These are phyloP conservation scores for Wallacemonas rigidus DNA, from an alignment of 208 protist genomes.

Conservation along the genomic window DNA sequence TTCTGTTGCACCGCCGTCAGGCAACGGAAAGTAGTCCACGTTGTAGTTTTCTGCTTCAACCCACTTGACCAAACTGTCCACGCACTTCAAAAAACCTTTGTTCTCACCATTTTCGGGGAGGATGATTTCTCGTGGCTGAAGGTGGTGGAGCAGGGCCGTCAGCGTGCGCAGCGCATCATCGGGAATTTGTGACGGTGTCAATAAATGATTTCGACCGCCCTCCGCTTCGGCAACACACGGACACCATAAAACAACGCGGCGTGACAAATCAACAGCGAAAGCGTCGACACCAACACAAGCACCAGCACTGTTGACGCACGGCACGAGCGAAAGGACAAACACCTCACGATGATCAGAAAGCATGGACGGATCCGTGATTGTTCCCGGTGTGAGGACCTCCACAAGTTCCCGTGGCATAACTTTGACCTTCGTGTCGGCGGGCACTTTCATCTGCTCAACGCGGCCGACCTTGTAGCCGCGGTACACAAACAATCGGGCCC, in stretches of 20 bases:
- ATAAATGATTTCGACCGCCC: background rate
- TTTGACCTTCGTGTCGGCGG: constrained; percentile 48
- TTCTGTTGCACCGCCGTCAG: background rate
- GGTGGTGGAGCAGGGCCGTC: constrained; percentile 69
- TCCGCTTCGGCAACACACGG: constrained; percentile 29
- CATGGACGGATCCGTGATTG: constrained; percentile 87
- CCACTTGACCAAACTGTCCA: constrained; percentile 45
- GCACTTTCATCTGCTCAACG: constrained; percentile 92
- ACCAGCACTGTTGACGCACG: constrained; percentile 15
- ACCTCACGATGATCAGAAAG: constrained; percentile 66
- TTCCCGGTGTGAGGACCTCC: constrained; percentile 91
- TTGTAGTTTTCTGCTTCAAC: constrained; percentile 59
- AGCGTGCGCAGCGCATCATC: constrained; percentile 35
- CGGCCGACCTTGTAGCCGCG: constrained; percentile 92
- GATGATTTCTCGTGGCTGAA: constrained; percentile 80
- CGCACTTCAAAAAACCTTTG: constrained; percentile 20
- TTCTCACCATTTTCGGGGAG: constrained; percentile 31
- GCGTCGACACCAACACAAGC: constrained; percentile 41
- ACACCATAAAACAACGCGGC: constrained; percentile 70
- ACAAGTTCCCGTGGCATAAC: constrained; percentile 87
- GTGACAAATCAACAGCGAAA: constrained; percentile 83
- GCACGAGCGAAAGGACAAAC: constrained; percentile 67
- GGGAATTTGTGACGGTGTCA: constrained; percentile 5
- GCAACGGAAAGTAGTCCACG: constrained; percentile 38
- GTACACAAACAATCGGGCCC: constrained; percentile 92